phyloP scores from a whole-genome alignment of 768 basidiomycete species.

The Royoungia palumana region DNA sequence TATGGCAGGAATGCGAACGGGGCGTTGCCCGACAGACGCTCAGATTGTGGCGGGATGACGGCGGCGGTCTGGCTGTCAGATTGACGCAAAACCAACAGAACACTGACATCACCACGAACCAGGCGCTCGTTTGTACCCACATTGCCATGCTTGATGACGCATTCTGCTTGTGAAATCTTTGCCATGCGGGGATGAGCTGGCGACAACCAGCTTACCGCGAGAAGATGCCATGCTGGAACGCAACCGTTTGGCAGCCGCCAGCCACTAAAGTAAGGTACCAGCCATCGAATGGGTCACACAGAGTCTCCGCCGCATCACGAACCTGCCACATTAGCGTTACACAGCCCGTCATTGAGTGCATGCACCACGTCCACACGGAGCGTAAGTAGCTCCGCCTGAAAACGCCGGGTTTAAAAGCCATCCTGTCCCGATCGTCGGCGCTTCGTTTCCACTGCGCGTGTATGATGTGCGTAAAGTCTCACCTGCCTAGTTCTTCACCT shows the following conservation, averaged over 20 bases:
- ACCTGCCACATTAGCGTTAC: slow-evolving; percentile 18
- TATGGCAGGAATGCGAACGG: too few relatives aligned
- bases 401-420: slow-evolving; percentile 6
- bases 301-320: slow-evolving; percentile 5
- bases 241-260: neutral
- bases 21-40: too few relatives aligned
- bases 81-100: too few relatives aligned
- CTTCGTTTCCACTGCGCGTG: slow-evolving; percentile 18
- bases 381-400: slow-evolving; percentile 24
- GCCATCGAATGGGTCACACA: slow-evolving; percentile 8
- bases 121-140: too few relatives aligned
- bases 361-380: neutral
- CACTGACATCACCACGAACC: too few relatives aligned
- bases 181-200: too few relatives aligned
- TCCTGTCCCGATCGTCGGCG: neutral
- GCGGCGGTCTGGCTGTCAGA: too few relatives aligned
- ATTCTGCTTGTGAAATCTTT: too few relatives aligned
- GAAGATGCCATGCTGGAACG: neutral
- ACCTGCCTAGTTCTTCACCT: neutral
- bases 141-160: too few relatives aligned
- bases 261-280: slow-evolving; percentile 17
- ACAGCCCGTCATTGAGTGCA: slow-evolving; percentile 14
- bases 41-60: too few relatives aligned
- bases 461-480: slow-evolving; percentile 22
- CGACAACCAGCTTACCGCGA: too few relatives aligned